Evolutionary conservation across 345 rosid species (phyloP), one percentile per base, ranked within the genome.

Genomic region (Fremontodendron californicum): DNA sequence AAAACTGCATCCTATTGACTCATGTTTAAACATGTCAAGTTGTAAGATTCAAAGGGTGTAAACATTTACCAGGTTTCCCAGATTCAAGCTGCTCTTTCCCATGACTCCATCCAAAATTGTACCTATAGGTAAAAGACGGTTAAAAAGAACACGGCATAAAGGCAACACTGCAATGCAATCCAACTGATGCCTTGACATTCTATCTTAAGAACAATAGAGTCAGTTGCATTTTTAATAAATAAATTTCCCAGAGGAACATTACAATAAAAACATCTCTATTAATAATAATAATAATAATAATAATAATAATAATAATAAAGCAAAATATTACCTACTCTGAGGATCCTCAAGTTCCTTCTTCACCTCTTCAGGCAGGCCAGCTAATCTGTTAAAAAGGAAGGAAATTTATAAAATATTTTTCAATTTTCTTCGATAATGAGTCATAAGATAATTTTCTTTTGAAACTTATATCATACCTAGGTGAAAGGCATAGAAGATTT

Each of bases 31-130:
- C 9, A 71, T 71, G 23, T n/a, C 57, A 21, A 51, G 11, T 40
- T 29, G 39, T 45, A 58, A 70, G 19, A 60, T 71, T 46, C 29
- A 43, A 55, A 70, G 27, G 7, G 16, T 73, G 63, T 33, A 52
- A 58, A 9, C 67, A 27, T 79, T 78, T 87, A 93, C 99, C 99
- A 75, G 85, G 90, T 84, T 88, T 95, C 79, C 97, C 99, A 31
- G 98, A 91, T 90, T 95, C 97, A 80, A 95, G 94, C 80, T 87
- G 86, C 86, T 95, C 99, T 78, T 93, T 91, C 63, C 97, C 98
- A 89, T 93, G 99, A 81, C 98, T 95, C 98, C 98, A 95, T 74
- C 99, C 99, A 66, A 89, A 91, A 82, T 89, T 93, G 76, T 90
- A 95, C 90, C 99, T 94, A 54, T 45, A 78, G n/a, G 68, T 23